phyloP scores from a whole-genome alignment of 2,329 filamentous ascomycete genomes.

The Epichloe sp. region DNA sequence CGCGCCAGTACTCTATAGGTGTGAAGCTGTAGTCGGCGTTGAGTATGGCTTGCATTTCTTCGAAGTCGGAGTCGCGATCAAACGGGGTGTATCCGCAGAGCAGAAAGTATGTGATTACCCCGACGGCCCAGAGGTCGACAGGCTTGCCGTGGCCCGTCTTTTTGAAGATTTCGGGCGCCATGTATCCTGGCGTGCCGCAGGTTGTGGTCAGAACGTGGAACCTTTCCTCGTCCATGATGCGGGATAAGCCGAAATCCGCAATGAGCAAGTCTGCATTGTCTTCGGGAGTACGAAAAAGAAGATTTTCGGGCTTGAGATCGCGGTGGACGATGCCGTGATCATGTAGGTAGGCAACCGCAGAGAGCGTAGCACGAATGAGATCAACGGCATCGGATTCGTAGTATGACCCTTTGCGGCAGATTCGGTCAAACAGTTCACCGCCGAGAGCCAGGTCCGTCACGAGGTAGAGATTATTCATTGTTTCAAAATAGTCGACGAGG shows the following conservation, averaged over 20 bases:
- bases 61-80: conserved; percentile 90
- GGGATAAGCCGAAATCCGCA: conserved; percentile 87
- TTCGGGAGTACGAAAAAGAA: conserved; percentile 92
- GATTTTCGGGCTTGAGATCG: conserved; percentile 93
- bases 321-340: conserved; percentile 98
- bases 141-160: conserved; percentile 97
- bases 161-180: conserved; percentile 99
- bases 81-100: conserved; percentile 97
- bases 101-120: conserved; percentile 97
- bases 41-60: conserved; percentile 98
- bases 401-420: conserved; percentile 96
- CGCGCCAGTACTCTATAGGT: conserved; percentile 90
- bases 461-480: conserved; percentile 98
- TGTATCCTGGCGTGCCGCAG: conserved; percentile 94
- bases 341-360: conserved; percentile 95
- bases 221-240: conserved; percentile 98
- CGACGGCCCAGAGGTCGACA: conserved; percentile 96
- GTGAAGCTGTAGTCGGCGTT: conserved; percentile 94
- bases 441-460: conserved; percentile 94
- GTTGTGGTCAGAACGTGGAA: conserved; percentile 97
- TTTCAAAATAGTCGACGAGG: conserved; percentile 97
- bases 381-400: conserved; percentile 96
- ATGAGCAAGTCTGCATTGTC: conserved; percentile 96
- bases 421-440: conserved; percentile 94
- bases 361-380: conserved; percentile 85